Base-by-base conservation (phyloP, 192 early-diverging fungal genomes). In the Rhizophagus clarus region DNA sequence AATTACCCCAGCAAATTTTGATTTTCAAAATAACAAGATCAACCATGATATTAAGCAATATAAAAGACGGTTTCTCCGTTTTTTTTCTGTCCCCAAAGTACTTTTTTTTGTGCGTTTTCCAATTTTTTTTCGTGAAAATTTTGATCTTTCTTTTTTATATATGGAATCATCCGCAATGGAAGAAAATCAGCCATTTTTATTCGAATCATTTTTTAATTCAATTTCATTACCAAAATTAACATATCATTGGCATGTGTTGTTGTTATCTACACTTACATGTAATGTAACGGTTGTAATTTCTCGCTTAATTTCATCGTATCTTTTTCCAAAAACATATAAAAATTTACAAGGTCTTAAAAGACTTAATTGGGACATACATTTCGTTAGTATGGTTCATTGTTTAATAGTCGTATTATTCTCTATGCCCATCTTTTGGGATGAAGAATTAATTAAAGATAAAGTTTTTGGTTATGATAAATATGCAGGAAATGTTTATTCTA, bases 301-400 rank as follows among this genome's bases (percentile, higher is more conserved):
- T 20, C 86, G 88, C 68, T 24, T 87, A 51, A 76, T 95, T 56
- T 91, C 89, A 26, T 88, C 91, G 17, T 40, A 88, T 37, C 73
- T 95, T 6, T 94, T 94, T 84, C 91, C 91, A 45, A 85, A 82
- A 76, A 92, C 89, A 56, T 95, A 92, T 67, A 88, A 89, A 60
- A 82, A 81, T 26, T 82, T 95, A 32, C 82, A 85, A 72, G 84
- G 88, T 14, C 75, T 86, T 47, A 87, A 89, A 82, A 85, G 87
- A 73, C 83, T 90, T 40, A 84, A 79, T 75, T 86, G 85, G 85
- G 85, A 86, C 79, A 82, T 98, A 34, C 95, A 96, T 82, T 88
- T 93, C 28, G 94, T 94, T n/a, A 96, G 96, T 14, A 87, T 90
- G 67, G 83, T 93, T 34, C 93, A 96, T 81, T 91, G 94, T 47